Evolutionary conservation across 2,329 filamentous ascomycete genomes (phyloP).

Genomic region (Aspergillus fijiensis): DNA sequence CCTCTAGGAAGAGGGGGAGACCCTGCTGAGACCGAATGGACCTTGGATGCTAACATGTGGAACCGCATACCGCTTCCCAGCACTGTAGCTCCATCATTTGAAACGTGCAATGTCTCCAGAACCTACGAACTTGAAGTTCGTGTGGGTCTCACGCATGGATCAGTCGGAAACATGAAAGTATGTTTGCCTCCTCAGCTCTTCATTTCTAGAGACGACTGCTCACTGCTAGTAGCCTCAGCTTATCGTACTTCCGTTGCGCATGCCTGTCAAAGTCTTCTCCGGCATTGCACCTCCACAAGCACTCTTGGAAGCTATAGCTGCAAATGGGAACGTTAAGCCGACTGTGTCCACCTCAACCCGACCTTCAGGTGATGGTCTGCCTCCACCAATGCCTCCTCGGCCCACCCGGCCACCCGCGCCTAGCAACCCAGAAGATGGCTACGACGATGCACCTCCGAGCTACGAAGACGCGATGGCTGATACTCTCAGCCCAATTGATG

Average conservation of each 20-base stretch:
- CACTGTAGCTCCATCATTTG: conserved; percentile 82
- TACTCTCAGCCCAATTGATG: conserved; percentile 70
- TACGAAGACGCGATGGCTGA: conserved; percentile 92
- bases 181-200: conserved; percentile 19
- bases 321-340: conserved; percentile 25
- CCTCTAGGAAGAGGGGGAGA: conserved; percentile 62
- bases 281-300: conserved; percentile 79
- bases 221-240: conserved; percentile 60
- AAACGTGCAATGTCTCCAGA: conserved; percentile 81
- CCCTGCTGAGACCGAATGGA: conserved; percentile 64
- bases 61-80: conserved; percentile 70
- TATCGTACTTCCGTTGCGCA: conserved; percentile 73
- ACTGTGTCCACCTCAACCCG: conserved; percentile 18
- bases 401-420: conserved; percentile 28
- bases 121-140: conserved; percentile 81
- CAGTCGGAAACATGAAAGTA: conserved; percentile 53
- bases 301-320: conserved; percentile 66
- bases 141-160: conserved; percentile 74
- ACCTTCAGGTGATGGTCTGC: conserved; percentile 23
- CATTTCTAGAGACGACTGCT: conserved; percentile 13
- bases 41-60: conserved; percentile 74
- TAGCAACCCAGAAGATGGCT: conserved; percentile 24
- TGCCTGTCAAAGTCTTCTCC: conserved; percentile 80
- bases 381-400: conserved; percentile 45
- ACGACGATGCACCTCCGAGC: conserved; percentile 82